Evolutionary conservation across 768 basidiomycete species (phyloP).

Genomic region (Heimioporus sp.): DNA sequence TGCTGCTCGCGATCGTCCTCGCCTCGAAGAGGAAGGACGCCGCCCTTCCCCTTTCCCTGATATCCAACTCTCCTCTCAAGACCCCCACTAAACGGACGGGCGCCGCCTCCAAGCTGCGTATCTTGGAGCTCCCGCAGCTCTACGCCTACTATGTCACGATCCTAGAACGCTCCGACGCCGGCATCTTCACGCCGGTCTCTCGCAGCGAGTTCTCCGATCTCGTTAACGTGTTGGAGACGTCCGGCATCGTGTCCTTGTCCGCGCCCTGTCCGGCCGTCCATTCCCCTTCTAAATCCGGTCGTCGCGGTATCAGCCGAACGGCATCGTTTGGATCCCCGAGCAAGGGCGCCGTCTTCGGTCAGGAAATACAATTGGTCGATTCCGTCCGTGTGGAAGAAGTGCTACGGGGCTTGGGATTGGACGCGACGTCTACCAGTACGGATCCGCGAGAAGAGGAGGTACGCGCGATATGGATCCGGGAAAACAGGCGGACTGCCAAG

Average conservation of each 20-base stretch:
- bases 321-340: constrained; percentile 48
- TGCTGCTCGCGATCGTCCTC: constrained; percentile 61
- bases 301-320: constrained; percentile 54
- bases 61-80: constrained; percentile 29
- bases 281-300: constrained; percentile 47
- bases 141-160: constrained; percentile 62
- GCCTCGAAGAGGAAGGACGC: constrained; percentile 62
- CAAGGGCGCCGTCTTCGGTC: constrained; percentile 30
- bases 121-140: constrained; percentile 58
- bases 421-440: constrained; percentile 10
- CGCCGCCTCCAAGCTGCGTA: constrained; percentile 35
- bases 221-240: constrained; percentile 67
- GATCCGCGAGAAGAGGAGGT: constrained; percentile 46
- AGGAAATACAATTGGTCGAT: constrained; percentile 54
- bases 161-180: constrained; percentile 53
- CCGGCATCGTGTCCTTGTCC: constrained; percentile 53
- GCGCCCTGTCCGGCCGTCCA: constrained; percentile 31
- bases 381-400: constrained; percentile 68
- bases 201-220: constrained; percentile 78
- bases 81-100: constrained; percentile 54
- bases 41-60: constrained; percentile 49
- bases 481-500: constrained; percentile 36
- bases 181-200: constrained; percentile 62
- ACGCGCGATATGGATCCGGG: constrained; percentile 41
- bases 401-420: constrained; percentile 60